phyloP scores from a whole-genome alignment of 2,329 filamentous ascomycete species.

The Penicillium sp. region DNA sequence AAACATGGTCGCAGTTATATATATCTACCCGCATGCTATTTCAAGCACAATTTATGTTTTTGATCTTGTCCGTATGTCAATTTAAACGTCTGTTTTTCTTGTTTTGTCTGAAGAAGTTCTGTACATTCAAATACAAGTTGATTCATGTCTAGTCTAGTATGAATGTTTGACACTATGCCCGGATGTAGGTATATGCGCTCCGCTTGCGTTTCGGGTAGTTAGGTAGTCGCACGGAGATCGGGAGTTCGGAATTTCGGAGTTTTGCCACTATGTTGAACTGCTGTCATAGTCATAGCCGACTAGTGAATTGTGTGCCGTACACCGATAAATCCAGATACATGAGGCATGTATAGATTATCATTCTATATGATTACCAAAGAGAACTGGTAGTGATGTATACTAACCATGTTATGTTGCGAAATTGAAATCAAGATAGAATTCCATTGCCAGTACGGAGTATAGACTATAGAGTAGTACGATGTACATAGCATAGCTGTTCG shows the following conservation, averaged over 20 bases:
- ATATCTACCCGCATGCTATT: not conserved
- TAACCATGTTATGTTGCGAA: not conserved
- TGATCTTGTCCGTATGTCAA: no score
- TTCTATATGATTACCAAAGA: not conserved
- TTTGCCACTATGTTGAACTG: not conserved
- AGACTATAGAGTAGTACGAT: not conserved
- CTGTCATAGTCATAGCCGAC: not conserved
- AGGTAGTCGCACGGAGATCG: not conserved
- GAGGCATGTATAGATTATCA: not conserved
- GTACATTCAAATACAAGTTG: no score
- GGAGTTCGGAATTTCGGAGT: not conserved
- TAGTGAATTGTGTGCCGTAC: not conserved
- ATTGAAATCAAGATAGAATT: no score
- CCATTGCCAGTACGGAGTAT: no score
- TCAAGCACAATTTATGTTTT: not conserved
- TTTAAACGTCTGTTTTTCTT: fast-evolving
- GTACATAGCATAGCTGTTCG: not conserved
- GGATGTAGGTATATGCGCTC: not conserved
- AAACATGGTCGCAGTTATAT: not conserved
- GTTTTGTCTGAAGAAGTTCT: no score
- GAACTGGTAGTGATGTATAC: not conserved
- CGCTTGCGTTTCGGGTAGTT: not conserved
- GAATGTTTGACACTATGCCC: not conserved
- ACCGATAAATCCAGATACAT: not conserved
- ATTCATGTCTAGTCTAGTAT: not conserved